These are phyloP conservation scores for Setomelanomma holmii DNA, from an alignment of 2,329 filamentous ascomycete genomes.

Conservation along the genomic window DNA sequence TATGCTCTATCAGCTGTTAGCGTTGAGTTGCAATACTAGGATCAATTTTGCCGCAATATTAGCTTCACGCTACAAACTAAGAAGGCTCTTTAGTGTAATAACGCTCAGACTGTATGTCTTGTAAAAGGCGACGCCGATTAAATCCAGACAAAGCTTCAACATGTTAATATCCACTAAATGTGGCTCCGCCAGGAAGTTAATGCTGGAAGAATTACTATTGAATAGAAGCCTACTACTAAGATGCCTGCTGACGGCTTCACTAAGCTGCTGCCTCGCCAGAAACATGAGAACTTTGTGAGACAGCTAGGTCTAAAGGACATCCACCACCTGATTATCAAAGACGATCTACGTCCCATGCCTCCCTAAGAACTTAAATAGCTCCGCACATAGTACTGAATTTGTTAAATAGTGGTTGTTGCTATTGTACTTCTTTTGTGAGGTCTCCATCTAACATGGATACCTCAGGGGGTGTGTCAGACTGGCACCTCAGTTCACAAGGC, in stretches of 20 bases:
- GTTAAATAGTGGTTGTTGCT: too few species aligned
- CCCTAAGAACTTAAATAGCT: background rate
- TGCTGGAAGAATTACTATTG: too few species aligned
- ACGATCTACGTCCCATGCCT: background rate
- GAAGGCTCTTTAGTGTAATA: constrained; percentile 3
- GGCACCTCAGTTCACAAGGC: too few species aligned
- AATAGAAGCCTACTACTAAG: background rate
- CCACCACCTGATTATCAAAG: background rate
- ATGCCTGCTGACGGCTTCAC: background rate
- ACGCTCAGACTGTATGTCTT: constrained; percentile 6
- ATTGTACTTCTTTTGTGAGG: too few species aligned
- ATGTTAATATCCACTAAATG: background rate
- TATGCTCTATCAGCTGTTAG: too few species aligned
- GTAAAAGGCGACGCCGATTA: background rate
- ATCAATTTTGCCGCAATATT: constrained; percentile 1
- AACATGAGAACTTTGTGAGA: too few species aligned
- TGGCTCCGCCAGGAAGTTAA: background rate
- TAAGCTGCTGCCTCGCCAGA: background rate
- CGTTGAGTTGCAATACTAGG: too few species aligned
- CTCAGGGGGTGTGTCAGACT: too few species aligned
- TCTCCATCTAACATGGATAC: too few species aligned
- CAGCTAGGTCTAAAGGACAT: too few species aligned
- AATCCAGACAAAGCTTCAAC: background rate
- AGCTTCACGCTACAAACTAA: constrained; percentile 1
- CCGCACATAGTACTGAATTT: too few species aligned